phyloP scores from a whole-genome alignment of 139 green algal species.

The Yamagishiella unicocca region DNA sequence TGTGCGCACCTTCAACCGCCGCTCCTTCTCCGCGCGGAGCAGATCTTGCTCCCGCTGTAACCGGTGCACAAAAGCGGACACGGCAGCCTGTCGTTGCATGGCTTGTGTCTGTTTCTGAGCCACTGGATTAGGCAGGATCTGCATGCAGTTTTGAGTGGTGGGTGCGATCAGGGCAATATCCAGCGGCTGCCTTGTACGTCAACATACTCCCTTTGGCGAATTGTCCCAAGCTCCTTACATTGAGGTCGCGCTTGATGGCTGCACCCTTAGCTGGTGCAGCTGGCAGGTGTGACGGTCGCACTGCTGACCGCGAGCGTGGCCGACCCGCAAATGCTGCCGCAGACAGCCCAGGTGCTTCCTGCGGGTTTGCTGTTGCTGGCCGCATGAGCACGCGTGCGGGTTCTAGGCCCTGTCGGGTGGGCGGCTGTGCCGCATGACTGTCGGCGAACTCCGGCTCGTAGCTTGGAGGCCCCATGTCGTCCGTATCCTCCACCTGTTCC shows the following conservation, averaged over 20 bases:
- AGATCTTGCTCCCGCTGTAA: constrained; percentile 17
- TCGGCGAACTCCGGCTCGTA: background rate
- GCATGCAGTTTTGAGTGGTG: background rate
- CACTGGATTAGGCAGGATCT: constrained; percentile 42
- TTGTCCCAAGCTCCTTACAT: background rate
- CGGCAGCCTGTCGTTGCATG: background rate
- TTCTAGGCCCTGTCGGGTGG: background rate
- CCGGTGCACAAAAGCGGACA: background rate
- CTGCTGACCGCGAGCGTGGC: background rate
- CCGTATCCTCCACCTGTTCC: background rate
- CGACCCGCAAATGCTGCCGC: background rate
- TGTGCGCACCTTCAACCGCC: constrained; percentile 14
- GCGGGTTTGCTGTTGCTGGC: background rate
- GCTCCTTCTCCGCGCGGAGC: background rate
- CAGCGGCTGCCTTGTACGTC: too few species aligned
- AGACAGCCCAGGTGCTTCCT: background rate
- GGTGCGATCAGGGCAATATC: too few species aligned
- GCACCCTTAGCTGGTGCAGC: constrained; percentile 28
- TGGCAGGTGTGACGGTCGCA: background rate
- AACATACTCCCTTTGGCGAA: too few species aligned
- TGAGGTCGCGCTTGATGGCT: background rate
- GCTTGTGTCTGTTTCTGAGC: background rate
- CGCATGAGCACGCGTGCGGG: background rate
- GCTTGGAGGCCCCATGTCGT: too few species aligned
- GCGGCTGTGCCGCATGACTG: background rate